Evolutionary conservation across 148 eudicot species (phyloP).

Genomic region (Rhododendron mucronatum): DNA sequence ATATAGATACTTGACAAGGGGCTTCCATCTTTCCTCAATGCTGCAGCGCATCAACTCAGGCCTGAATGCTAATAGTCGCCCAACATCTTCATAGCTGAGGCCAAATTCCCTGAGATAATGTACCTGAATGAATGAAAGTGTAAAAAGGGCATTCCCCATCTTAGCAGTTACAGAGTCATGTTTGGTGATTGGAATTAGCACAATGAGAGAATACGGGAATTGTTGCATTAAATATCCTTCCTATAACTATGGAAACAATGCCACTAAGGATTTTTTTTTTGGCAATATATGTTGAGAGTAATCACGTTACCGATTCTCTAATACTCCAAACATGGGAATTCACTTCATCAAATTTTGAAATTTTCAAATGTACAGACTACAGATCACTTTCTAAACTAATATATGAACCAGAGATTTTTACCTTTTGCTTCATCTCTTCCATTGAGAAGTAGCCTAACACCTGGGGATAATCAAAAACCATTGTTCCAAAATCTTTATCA

Average conservation of each 20-base stretch:
- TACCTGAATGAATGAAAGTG: slow-evolving; percentile 44
- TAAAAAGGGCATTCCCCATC: background rate
- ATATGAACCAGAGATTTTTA: slow-evolving; percentile 16
- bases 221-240: background rate
- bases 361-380: background rate
- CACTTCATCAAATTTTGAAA: background rate
- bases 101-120: slow-evolving; percentile 83
- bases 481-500: slow-evolving; percentile 87
- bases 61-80: slow-evolving; percentile 71
- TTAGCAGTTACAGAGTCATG: background rate
- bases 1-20: slow-evolving; percentile 81
- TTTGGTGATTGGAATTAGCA: background rate
- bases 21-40: slow-evolving; percentile 86
- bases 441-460: slow-evolving; percentile 71
- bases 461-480: slow-evolving; percentile 89
- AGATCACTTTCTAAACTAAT: background rate
- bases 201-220: background rate
- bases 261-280: background rate
- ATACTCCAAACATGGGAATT: background rate
- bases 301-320: background rate
- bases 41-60: slow-evolving; percentile 88
- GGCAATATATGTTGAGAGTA: background rate
- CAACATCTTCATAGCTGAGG: slow-evolving; percentile 66
- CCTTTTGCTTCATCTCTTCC: slow-evolving; percentile 93
- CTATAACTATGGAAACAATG: background rate